Conservation (phyloP, 164 flowering plant genomes). For the Liquidambar formosana region DNA sequence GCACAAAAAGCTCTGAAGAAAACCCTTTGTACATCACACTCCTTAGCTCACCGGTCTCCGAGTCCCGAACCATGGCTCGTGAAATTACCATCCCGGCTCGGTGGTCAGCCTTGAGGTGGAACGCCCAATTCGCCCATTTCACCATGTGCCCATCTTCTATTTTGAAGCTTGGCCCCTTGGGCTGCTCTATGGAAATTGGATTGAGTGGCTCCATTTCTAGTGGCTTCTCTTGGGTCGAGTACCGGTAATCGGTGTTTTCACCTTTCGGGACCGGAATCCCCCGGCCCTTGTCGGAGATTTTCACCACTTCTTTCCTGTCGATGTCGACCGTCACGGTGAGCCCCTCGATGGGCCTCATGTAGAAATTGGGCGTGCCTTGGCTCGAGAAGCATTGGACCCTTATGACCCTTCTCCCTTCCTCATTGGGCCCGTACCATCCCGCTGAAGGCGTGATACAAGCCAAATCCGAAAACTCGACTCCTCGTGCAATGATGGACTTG, state of each 20-base stretch:
- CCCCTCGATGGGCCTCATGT: slow-evolving; percentile 80
- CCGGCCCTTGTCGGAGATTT: slow-evolving; percentile 32
- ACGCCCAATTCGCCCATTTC: slow-evolving; percentile 77
- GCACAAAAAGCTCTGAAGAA: slow-evolving; percentile 68
- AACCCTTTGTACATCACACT: slow-evolving; percentile 75
- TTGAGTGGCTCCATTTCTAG: slow-evolving; percentile 30
- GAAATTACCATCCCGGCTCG: slow-evolving; percentile 70
- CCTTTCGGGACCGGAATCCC: slow-evolving; percentile 50
- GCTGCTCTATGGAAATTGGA: slow-evolving; percentile 68
- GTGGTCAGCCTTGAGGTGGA: slow-evolving; percentile 59
- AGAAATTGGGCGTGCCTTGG: slow-evolving; percentile 53
- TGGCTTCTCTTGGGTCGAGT: slow-evolving; percentile 11
- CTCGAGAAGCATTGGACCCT: slow-evolving; percentile 56
- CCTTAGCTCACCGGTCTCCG: slow-evolving; percentile 46
- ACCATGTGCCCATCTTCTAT: slow-evolving; percentile 46
- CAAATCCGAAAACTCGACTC: slow-evolving; percentile 31
- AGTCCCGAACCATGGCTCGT: slow-evolving; percentile 49
- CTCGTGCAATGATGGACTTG: slow-evolving; percentile 27
- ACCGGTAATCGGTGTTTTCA: slow-evolving; percentile 43
- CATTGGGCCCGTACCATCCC: slow-evolving; percentile 59
- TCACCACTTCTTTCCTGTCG: slow-evolving; percentile 41
- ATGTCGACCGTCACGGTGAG: slow-evolving; percentile 47
- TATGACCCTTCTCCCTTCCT: slow-evolving; percentile 49
- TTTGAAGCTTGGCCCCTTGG: slow-evolving; percentile 54
- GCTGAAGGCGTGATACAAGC: slow-evolving; percentile 35